A percentile compares a stretch with the other conserved stretches of the same genome.
phyloP scores from a whole-genome alignment of 768 basidiomycete genomes.

The Podaxis sp. region DNA sequence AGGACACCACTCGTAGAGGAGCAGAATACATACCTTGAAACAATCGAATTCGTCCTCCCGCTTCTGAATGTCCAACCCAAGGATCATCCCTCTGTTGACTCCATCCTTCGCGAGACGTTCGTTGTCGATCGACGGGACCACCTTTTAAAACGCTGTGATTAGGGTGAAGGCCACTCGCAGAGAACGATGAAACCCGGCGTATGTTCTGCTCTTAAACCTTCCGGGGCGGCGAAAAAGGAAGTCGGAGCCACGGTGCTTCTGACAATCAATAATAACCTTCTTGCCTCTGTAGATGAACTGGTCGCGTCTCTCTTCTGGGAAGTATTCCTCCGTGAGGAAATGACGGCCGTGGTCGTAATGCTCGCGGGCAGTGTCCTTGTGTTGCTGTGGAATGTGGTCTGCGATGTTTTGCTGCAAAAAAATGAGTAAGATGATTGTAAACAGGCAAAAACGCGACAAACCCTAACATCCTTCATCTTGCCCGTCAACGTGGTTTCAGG shows the following conservation, averaged over 20 bases:
- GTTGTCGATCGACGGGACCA: too few species aligned
- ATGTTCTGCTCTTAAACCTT: too few species aligned
- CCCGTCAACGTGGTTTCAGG: slow-evolving; percentile 27
- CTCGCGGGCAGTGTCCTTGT: slow-evolving; percentile 55
- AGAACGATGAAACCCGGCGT: too few species aligned
- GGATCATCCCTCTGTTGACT: too few species aligned
- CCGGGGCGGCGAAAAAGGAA: too few species aligned
- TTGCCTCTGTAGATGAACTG: slow-evolving; percentile 93
- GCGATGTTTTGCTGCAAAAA: slow-evolving; percentile 25
- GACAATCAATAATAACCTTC: slow-evolving; percentile 92
- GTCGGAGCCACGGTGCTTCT: slow-evolving; percentile 53
- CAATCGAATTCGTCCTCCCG: too few species aligned
- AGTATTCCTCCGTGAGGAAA: slow-evolving; percentile 78
- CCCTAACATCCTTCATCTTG: slow-evolving; percentile 30
- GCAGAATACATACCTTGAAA: too few species aligned
- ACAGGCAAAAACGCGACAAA: slow-evolving; percentile 15
- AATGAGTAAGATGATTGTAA: background rate
- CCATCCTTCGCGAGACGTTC: too few species aligned
- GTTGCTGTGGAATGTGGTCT: slow-evolving; percentile 66
- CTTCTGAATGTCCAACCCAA: too few species aligned
- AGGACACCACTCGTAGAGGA: too few species aligned
- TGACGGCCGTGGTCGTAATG: slow-evolving; percentile 57
- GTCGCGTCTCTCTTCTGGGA: slow-evolving; percentile 87
- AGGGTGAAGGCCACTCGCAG: too few species aligned
- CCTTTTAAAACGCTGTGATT: too few species aligned